Evolutionary conservation across 768 basidiomycete species (phyloP).

Genomic region (Trametes meyenii): DNA sequence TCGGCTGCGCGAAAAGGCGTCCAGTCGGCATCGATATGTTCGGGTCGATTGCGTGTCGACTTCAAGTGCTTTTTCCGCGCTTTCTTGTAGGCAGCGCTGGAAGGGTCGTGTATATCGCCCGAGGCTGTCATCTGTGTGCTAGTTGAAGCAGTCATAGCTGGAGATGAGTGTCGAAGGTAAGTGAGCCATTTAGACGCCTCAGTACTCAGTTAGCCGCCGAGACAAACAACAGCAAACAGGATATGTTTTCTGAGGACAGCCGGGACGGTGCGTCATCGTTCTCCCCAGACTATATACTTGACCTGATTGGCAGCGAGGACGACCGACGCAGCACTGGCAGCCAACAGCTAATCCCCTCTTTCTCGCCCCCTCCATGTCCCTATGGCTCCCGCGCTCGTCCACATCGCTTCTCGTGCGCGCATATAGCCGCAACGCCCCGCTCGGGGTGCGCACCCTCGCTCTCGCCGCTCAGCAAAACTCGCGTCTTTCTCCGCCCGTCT

Average conservation of each 20-base stretch:
- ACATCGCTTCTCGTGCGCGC: constrained; percentile 47
- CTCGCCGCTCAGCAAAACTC: constrained; percentile 25
- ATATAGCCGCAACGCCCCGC: constrained; percentile 29
- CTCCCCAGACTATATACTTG: neutral
- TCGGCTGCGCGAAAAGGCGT: constrained; percentile 77
- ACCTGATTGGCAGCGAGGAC: neutral
- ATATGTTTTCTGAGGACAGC: constrained; percentile 3
- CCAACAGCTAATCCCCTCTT: neutral
- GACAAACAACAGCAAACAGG: constrained; percentile 15
- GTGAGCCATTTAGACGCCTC: neutral
- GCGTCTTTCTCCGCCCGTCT: constrained; percentile 5
- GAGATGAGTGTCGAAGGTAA: neutral
- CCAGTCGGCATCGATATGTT: constrained; percentile 55
- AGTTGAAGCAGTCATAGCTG: constrained; percentile 11
- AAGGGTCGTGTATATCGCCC: constrained; percentile 42
- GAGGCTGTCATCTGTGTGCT: neutral
- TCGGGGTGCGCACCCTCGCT: constrained; percentile 22
- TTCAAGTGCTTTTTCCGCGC: constrained; percentile 61
- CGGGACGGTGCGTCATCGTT: constrained; percentile 24
- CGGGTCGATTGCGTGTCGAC: constrained; percentile 56
- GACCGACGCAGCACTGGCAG: constrained; percentile 3
- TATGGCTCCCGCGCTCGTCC: constrained; percentile 71
- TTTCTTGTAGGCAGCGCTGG: constrained; percentile 57
- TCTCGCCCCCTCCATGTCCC: constrained; percentile 52
- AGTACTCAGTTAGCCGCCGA: neutral